These are phyloP conservation scores for Coccomyxa subellipsoidea DNA, from an alignment of 163 green algal genomes.

Conservation along the genomic window DNA sequence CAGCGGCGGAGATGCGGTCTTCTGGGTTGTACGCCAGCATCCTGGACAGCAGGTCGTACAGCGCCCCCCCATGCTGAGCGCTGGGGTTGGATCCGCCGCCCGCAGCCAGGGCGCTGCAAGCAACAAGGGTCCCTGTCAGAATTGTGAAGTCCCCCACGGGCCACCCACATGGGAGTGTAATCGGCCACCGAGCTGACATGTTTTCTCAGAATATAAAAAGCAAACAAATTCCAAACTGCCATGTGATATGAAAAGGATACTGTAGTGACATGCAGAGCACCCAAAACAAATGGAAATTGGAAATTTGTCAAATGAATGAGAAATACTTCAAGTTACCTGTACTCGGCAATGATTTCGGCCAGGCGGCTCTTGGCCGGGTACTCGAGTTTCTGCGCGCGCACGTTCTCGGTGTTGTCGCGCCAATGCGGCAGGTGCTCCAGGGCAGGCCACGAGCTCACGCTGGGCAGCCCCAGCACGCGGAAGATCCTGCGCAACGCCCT, in stretches of 20 bases:
- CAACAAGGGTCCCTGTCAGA: too few relatives aligned
- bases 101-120: not conserved
- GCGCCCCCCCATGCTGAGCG: constrained; percentile 12
- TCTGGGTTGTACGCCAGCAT: constrained; percentile 78
- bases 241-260: too few relatives aligned
- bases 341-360: constrained; percentile 24
- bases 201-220: too few relatives aligned
- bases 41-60: constrained; percentile 59
- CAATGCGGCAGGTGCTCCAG: constrained; percentile 57
- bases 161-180: too few relatives aligned
- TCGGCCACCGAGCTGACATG: too few relatives aligned
- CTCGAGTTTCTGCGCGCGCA: constrained; percentile 32
- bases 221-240: too few relatives aligned
- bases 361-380: constrained; percentile 25
- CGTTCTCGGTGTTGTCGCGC: constrained; percentile 60
- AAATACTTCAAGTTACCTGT: constrained; percentile 17
- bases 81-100: not conserved
- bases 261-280: too few relatives aligned
- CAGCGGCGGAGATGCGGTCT: constrained; percentile 67
- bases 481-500: constrained; percentile 58
- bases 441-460: constrained; percentile 41
- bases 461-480: constrained; percentile 57
- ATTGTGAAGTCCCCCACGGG: too few relatives aligned
- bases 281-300: too few relatives aligned
- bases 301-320: too few relatives aligned